phyloP scores from a whole-genome alignment of 2,329 filamentous ascomycete species.

The Karstenula rhodostoma region DNA sequence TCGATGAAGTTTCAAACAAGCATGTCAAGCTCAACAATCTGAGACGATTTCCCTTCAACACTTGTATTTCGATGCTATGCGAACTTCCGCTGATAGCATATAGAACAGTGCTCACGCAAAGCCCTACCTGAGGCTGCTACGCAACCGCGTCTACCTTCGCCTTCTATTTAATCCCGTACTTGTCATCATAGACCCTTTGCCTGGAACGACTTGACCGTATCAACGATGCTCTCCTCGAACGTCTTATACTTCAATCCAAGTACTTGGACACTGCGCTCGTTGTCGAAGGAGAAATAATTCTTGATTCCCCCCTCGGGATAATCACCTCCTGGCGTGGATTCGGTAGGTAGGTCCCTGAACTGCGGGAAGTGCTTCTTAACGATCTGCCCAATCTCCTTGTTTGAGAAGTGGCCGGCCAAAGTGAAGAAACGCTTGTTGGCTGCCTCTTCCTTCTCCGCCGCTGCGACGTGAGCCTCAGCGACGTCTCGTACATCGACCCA shows the following conservation, averaged over 20 bases:
- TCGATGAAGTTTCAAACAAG: slow-evolving; percentile 49
- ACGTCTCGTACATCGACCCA: slow-evolving; percentile 64
- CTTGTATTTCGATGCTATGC: slow-evolving; percentile 9
- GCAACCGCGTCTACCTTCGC: not conserved
- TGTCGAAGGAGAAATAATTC: slow-evolving; percentile 60
- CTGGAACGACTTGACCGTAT: slow-evolving; percentile 71
- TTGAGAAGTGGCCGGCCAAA: slow-evolving; percentile 65
- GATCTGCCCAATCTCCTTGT: slow-evolving; percentile 65
- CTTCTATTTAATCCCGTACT: not conserved
- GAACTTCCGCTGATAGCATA: not conserved
- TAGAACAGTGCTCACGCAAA: not conserved
- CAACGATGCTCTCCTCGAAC: slow-evolving; percentile 67
- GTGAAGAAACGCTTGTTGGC: slow-evolving; percentile 72
- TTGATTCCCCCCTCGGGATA: slow-evolving; percentile 57
- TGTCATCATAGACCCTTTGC: slow-evolving; percentile 55
- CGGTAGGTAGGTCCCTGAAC: slow-evolving; percentile 59
- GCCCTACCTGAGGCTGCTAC: not conserved
- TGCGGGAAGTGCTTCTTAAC: slow-evolving; percentile 65
- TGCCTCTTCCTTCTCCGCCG: slow-evolving; percentile 62
- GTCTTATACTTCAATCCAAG: slow-evolving; percentile 67
- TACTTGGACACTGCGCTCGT: slow-evolving; percentile 61
- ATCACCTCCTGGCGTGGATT: slow-evolving; percentile 53
- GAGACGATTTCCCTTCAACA: slow-evolving; percentile 40
- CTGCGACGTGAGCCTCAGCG: slow-evolving; percentile 69
- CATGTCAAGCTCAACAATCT: slow-evolving; percentile 65